These are phyloP conservation scores for Dactylonectria macrodidyma DNA, from an alignment of 2,329 filamentous ascomycete genomes.

Conservation along the genomic window DNA sequence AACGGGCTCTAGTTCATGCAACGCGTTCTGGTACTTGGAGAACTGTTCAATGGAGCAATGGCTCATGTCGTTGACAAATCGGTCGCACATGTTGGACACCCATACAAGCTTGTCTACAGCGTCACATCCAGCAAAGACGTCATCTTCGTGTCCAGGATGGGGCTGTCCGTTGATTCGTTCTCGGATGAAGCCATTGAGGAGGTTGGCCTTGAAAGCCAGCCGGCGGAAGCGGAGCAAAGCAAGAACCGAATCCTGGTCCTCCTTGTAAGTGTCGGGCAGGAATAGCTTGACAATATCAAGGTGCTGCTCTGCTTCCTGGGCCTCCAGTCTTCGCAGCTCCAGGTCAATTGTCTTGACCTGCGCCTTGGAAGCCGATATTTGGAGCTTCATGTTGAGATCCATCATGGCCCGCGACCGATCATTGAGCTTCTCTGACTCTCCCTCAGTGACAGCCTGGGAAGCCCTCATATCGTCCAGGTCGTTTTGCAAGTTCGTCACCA, in stretches of 20 bases:
- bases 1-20: constrained; percentile 92
- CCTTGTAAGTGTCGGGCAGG: constrained; percentile 85
- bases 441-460: constrained; percentile 92
- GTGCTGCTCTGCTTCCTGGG: constrained; percentile 90
- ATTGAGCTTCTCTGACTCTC: constrained; percentile 91
- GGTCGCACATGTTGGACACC: constrained; percentile 86
- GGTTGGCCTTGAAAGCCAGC: constrained; percentile 87
- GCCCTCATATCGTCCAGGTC: constrained; percentile 94
- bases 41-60: constrained; percentile 86
- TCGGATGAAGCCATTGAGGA: constrained; percentile 84
- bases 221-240: constrained; percentile 91
- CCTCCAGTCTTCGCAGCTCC: constrained; percentile 88
- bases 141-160: constrained; percentile 80
- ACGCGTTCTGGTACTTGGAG: constrained; percentile 80
- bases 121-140: constrained; percentile 84
- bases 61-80: constrained; percentile 85
- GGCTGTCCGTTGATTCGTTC: constrained; percentile 81
- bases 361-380: constrained; percentile 89
- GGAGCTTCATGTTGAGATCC: constrained; percentile 95
- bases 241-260: constrained; percentile 88
- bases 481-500: constrained; percentile 87
- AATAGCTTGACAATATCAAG: constrained; percentile 91
- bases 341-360: constrained; percentile 96
- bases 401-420: constrained; percentile 93
- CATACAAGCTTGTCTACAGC: constrained; percentile 88